Base-by-base conservation (phyloP, 2,329 filamentous ascomycete species). In the Trichoderma breve region DNA sequence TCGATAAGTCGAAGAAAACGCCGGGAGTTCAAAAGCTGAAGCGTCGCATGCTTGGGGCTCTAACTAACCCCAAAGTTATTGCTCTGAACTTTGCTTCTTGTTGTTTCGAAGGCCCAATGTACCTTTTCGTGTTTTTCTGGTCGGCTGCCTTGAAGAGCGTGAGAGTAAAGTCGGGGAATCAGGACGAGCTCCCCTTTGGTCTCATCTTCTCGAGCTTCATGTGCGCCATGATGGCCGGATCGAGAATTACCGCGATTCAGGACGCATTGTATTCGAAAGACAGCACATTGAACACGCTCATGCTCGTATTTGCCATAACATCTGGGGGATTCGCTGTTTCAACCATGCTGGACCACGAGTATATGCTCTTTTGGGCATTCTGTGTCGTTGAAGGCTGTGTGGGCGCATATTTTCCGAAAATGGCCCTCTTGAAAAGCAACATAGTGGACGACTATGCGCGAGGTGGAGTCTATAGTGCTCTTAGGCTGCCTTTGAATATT, bases 71-170 rank as follows among this genome's bases (percentile, higher is more conserved):
- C 34, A 73, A 84, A 3, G 84, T 90, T 66, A 76, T 88, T 21
- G 82, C 85, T 2, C 80, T 90, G 5, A 84, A 82, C 2, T 78
- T 89, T 55, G 83, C 85, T 3, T 86, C 86, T 4, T 88, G 84
- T 72, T 84, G 88, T 76, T 89, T 90, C 75, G 89, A 91, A 79
- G 87, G 87, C 24, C 84, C 86, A 32, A 87, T 90, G 82, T 90
- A 90, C 76, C 82, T 90, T 12, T 90, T 90, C 76, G 86, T 90
- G 71, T 90, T 89, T 78, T 89, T 89, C 81, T 90, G 88, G 85
- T 86, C 87, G 0, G 85, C 87, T 1, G 84, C 87, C 3, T 79
- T 90, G n/a, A 85, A 82, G 73, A 80, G 81, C 15, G 80, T 82
- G 12, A 81, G 82, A 53, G 75, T 77, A 18, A 74, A 77, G 2